A percentile compares a stretch with the other conserved stretches of the same genome.
Conservation (phyloP, 2,329 filamentous ascomycete species). For the Penicillium sp. region DNA sequence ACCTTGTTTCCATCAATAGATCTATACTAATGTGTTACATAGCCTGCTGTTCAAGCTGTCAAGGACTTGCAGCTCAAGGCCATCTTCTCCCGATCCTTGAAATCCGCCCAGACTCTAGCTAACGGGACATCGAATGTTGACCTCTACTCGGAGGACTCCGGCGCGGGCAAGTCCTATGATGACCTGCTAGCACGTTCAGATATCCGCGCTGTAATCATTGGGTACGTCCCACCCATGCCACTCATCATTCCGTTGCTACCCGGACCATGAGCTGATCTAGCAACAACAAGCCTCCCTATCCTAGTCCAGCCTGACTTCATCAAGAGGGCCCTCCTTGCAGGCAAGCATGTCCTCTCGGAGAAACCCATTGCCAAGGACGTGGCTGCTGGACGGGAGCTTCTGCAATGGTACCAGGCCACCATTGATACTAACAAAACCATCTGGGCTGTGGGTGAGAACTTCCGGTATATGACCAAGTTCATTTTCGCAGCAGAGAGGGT, state of each 20-base stretch:
- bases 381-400: constrained; percentile 51
- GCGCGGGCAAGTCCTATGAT: constrained; percentile 45
- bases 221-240: constrained; percentile 34
- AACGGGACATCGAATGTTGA: constrained; percentile 42
- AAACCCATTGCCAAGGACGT: constrained; percentile 61
- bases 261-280: constrained; percentile 1
- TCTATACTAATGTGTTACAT: constrained; percentile 7
- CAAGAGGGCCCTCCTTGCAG: constrained; percentile 50
- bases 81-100: constrained; percentile 59
- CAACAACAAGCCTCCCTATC: constrained; percentile 51
- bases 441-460: constrained; percentile 60
- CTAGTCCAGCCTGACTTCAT: constrained; percentile 55
- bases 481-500: constrained; percentile 49
- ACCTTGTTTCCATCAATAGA: background rate
- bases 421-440: constrained; percentile 42
- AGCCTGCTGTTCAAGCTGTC: constrained; percentile 55
- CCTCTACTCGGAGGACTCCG: constrained; percentile 59
- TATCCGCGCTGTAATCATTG: constrained; percentile 54
- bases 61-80: constrained; percentile 53
- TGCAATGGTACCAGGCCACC: constrained; percentile 53
- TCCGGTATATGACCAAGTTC: constrained; percentile 55
- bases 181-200: constrained; percentile 53
- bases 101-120: constrained; percentile 52
- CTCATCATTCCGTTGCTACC: background rate
- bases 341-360: constrained; percentile 60